Evolutionary conservation across 495 filamentous ascomycete genomes (phyloP).

Genomic region (Tuber magnatum): DNA sequence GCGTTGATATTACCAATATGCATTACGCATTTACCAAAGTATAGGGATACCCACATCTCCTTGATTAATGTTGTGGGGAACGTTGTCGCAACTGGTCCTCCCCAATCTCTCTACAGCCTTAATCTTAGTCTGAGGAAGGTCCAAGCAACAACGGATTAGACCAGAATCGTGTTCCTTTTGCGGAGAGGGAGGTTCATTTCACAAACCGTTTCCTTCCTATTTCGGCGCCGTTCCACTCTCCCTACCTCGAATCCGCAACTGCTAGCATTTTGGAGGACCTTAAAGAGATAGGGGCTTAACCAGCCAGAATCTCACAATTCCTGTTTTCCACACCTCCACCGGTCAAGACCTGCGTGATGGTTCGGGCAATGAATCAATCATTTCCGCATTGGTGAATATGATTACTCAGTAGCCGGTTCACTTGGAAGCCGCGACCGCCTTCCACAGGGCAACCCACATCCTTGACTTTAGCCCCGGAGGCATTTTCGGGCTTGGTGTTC

Average conservation of each 20-base stretch:
- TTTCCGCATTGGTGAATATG: conserved; percentile 78
- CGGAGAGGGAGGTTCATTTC: conserved; percentile 89
- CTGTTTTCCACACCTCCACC: conserved; percentile 80
- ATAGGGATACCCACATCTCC: conserved; percentile 89
- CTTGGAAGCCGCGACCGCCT: conserved; percentile 89
- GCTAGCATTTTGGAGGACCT: conserved; percentile 77
- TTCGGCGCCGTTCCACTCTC: conserved; percentile 95
- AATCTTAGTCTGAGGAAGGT: conserved; percentile 91
- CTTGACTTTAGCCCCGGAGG: conserved; percentile 95
- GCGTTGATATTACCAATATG: conserved; percentile 95
- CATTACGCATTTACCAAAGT: conserved; percentile 81
- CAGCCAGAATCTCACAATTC: conserved; percentile 58
- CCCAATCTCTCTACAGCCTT: conserved; percentile 88
- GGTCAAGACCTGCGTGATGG: conserved; percentile 70
- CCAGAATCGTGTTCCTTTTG: conserved; percentile 89
- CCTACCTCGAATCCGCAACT: conserved; percentile 73
- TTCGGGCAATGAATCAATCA: conserved; percentile 52
- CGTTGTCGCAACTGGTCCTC: conserved; percentile 92
- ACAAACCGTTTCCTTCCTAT: conserved; percentile 96
- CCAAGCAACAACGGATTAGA: conserved; percentile 91
- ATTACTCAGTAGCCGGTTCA: conserved; percentile 87
- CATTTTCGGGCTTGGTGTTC: conserved; percentile 88
- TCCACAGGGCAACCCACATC: conserved; percentile 83
- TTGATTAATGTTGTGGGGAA: conserved; percentile 94
- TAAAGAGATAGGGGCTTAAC: conserved; percentile 67